Evolutionary conservation across 2,329 filamentous ascomycete genomes (phyloP), one percentile per base, ranked within the genome.

Genomic region (Trichoderma brevicompactum): DNA sequence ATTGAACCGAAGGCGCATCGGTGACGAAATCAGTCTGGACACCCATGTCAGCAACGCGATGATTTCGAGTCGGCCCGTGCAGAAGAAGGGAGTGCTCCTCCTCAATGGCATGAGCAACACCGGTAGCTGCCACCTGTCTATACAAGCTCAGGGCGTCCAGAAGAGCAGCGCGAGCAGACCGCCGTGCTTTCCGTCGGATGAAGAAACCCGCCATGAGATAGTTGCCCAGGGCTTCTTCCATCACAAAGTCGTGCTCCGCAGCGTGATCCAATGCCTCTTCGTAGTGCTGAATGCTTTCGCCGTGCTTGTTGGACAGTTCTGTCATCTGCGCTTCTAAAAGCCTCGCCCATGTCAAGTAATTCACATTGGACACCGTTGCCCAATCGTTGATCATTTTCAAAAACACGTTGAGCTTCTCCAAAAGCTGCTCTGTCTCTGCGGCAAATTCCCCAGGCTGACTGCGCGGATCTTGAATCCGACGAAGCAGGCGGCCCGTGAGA

Each of bases 191-290:
- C 67, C 84, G 82, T 13, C 90, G 82, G 61, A 91, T 80, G 67
- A 92, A 86, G 72, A 87, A 89, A 9, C 89, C 89, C 1, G 87
- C 90, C 79, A 93, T 89, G 36, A 93, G 80, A 72, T 92, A 91
- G 72, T 90, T 89, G 15, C 87, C 86, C 1, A 92, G 80, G 0
- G 89, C 91, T 74, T 93, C 89, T 67, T 94, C 91, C 56, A 92
- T 84, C 2, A 84, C 72, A 68, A 91, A 89, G 49, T 83, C 82
- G 70, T 92, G 83, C 64, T 90, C 82, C 19, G 90, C 82, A 12
- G 89, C 86, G 71, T 93, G 90, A 70, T 94, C 90, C 65, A 93
- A 77, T 7, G 88, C 87, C 67, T 86, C 82, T 73, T 94, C 91
- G 71, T 92, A 94, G 50, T 84, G 79, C 28, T 79, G 79, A 40